Base-by-base conservation (phyloP, 2,329 filamentous ascomycete genomes). In the Pseudofabraea citricarpa region DNA sequence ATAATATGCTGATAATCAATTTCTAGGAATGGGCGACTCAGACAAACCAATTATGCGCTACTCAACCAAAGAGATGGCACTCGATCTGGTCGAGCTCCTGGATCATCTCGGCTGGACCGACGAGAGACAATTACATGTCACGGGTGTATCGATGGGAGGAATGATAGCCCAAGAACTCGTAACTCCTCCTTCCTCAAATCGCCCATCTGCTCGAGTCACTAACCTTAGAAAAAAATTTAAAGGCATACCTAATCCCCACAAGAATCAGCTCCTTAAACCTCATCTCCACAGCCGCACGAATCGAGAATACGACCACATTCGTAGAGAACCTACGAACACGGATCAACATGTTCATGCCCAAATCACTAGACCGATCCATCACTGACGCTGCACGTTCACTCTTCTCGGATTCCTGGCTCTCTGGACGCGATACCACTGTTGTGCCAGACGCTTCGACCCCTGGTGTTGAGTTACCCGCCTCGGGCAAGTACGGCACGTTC, bases 101-200 rank as follows among this genome's bases (percentile, higher is more conserved):
- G 75, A 82, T 51, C 76, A 86, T 55, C 61, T 93, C 8, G 81
- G 79, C 49, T 94, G 87, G 86, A 80, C 63, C 33, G 60, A 73
- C 59, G 55, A 71, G 55, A 66, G 73, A 69, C 61, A 77, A 40
- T 53, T 84, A 12, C 81, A 95, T 66, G 62, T 94, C 41, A 71
- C 86, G 24, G 90, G 89, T 44, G 81, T 91, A 51, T 88, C 83
- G 46, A 86, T 95, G 76, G 89, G 89, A 50, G 89, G 90, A 57
- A 95, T 95, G 90, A 91, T 95, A 56, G 80, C 87, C 2, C 90
- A 95, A 64, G 90, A 95, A 66, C 59, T 95, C 4, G 76, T 73
- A 62, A 57, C 65, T 58, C 10, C 19, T 31, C 18, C 20, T 55
- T 58, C n/a, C 35, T 43, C 29, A 40, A 13, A 19, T 8, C 6